Conservation (phyloP, 306 rosid species). For the Clitoria ternatea region DNA sequence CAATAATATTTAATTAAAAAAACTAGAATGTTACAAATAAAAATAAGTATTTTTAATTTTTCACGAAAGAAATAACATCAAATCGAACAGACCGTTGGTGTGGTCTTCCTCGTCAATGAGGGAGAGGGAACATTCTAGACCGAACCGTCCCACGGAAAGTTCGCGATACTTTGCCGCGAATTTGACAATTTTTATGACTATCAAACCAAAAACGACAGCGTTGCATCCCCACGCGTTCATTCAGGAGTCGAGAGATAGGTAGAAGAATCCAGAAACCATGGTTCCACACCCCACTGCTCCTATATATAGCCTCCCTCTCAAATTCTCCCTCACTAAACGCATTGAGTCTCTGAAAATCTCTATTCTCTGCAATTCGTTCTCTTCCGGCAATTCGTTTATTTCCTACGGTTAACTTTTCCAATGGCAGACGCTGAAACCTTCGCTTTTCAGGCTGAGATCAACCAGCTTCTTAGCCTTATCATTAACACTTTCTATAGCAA, state of each 20-base stretch:
- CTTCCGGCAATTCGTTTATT: neutral
- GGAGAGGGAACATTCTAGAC: neutral
- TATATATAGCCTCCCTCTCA: constrained; percentile 1
- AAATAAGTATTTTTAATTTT: no score
- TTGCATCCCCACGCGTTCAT: neutral
- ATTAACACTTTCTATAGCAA: constrained; percentile 70
- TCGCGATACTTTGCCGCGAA: constrained; percentile 4
- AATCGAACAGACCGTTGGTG: neutral
- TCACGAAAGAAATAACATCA: no score
- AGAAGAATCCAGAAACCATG: constrained; percentile 44
- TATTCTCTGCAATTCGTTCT: neutral
- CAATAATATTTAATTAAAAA: no score
- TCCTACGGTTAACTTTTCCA: neutral
- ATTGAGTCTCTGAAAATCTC: neutral
- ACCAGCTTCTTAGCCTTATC: constrained; percentile 64
- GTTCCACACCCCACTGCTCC: no score
- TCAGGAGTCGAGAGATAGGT: constrained; percentile 28
- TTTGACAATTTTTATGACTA: neutral
- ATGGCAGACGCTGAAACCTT: constrained; percentile 67
- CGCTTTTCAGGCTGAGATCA: constrained; percentile 69
- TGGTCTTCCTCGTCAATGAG: neutral
- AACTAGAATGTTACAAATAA: no score
- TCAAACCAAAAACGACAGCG: neutral
- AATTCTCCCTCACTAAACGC: neutral
- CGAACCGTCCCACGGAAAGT: neutral